These are phyloP conservation scores for Steccherinum ochraceum DNA, from an alignment of 768 basidiomycete genomes.

Conservation along the genomic window DNA sequence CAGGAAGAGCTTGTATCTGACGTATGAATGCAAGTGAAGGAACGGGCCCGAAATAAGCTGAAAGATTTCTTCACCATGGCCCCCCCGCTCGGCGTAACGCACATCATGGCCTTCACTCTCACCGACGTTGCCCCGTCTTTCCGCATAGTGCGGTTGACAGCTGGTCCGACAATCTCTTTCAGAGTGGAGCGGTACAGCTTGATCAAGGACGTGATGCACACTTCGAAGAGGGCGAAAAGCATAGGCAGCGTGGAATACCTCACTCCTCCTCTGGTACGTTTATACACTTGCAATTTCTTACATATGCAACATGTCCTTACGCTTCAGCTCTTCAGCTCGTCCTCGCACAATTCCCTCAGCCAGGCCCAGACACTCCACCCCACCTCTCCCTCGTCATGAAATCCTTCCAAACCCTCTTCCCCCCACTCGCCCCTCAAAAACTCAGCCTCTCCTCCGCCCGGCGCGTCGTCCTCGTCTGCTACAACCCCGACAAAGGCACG, in stretches of 20 bases:
- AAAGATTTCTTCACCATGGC: constrained; percentile 94
- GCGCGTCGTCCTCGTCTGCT: constrained; percentile 88
- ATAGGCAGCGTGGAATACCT: constrained; percentile 81
- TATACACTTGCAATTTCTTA: no score
- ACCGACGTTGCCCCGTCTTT: constrained; percentile 82
- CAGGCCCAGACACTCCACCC: constrained; percentile 66
- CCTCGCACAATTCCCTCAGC: constrained; percentile 78
- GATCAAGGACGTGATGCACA: constrained; percentile 73
- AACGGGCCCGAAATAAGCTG: constrained; percentile 82
- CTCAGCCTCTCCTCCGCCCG: constrained; percentile 85
- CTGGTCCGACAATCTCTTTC: constrained; percentile 92
- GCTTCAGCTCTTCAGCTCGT: constrained; percentile 58
- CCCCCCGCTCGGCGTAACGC: constrained; percentile 84
- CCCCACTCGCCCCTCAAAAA: constrained; percentile 79
- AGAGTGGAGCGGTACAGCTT: constrained; percentile 89
- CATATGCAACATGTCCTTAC: neutral
- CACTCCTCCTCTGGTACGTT: constrained; percentile 80
- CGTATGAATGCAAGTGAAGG: constrained; percentile 41
- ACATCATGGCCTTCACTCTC: constrained; percentile 87
- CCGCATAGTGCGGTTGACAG: constrained; percentile 79
- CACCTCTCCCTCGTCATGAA: constrained; percentile 92
- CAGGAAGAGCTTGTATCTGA: neutral
- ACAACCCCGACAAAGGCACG: constrained; percentile 80
- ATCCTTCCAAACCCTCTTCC: constrained; percentile 94
- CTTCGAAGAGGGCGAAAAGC: constrained; percentile 60